Percentiles rank a stretch among this genome's conserved stretches.
phyloP scores from a whole-genome alignment of 495 filamentous ascomycete genomes.

The Annulohypoxylon stygium region DNA sequence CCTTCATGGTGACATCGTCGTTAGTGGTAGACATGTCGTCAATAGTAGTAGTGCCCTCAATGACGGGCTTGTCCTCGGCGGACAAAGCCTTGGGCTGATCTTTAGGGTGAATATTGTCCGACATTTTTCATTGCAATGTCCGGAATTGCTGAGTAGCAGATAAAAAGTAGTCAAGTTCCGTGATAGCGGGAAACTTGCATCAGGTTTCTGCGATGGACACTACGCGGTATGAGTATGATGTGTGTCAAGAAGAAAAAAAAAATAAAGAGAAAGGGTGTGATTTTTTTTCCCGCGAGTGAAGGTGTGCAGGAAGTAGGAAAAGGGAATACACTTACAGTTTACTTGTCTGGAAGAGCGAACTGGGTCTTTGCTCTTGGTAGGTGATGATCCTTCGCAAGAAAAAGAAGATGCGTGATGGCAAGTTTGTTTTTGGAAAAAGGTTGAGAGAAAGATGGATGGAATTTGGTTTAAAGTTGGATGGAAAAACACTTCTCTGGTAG shows the following conservation, averaged over 20 bases:
- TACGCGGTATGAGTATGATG: background rate
- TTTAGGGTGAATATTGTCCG: background rate
- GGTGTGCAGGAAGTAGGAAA: too few relatives aligned
- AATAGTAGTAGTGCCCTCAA: background rate
- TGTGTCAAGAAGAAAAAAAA: background rate
- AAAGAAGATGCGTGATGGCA: too few relatives aligned
- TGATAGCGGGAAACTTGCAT: background rate
- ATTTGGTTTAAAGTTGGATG: too few relatives aligned
- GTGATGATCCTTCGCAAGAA: too few relatives aligned
- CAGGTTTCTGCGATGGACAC: background rate
- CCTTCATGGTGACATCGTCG: background rate
- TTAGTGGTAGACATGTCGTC: background rate
- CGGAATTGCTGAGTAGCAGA: background rate
- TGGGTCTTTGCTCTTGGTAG: too few relatives aligned
- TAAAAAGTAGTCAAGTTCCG: background rate
- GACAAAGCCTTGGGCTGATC: background rate
- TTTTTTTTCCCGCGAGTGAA: too few relatives aligned
- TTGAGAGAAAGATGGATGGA: too few relatives aligned
- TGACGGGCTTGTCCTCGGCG: background rate
- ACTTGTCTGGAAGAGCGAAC: too few relatives aligned
- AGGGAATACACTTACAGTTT: too few relatives aligned
- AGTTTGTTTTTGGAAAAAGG: too few relatives aligned
- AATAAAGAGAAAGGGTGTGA: background rate
- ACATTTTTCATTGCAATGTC: background rate
- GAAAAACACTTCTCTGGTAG: too few relatives aligned